Evolutionary conservation across 2,329 filamentous ascomycete species (phyloP).

Genomic region (Trichophyton schoenleinii): DNA sequence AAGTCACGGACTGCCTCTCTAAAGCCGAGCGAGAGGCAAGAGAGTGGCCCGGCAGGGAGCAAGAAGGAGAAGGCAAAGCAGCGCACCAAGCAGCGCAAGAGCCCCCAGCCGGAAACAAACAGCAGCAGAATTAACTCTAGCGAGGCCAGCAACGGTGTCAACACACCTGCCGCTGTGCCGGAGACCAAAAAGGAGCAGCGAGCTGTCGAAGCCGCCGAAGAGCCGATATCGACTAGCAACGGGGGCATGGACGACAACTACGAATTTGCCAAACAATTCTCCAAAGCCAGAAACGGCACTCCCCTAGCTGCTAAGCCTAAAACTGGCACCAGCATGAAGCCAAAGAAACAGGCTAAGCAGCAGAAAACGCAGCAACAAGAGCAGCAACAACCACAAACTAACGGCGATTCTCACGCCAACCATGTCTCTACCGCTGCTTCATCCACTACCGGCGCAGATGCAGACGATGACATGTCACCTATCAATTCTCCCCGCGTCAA

Average conservation of each 20-base stretch:
- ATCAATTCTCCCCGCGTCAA: slow-evolving; percentile 51
- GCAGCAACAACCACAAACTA: background rate
- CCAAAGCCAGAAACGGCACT: slow-evolving; percentile 57
- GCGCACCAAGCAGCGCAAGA: slow-evolving; percentile 23
- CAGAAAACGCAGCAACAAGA: slow-evolving; percentile 9
- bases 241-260: slow-evolving; percentile 43
- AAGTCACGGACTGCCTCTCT: slow-evolving; percentile 20
- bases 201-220: background rate
- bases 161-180: background rate
- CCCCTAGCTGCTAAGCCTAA: slow-evolving; percentile 34
- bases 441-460: slow-evolving; percentile 61
- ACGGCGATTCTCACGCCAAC: background rate
- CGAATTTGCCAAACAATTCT: slow-evolving; percentile 64
- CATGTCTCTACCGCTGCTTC: slow-evolving; percentile 45
- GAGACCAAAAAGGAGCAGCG: background rate
- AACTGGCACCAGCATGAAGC: slow-evolving; percentile 4
- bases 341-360: background rate
- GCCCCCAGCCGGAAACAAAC: slow-evolving; percentile 18
- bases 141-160: background rate
- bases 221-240: background rate
- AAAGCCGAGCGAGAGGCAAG: slow-evolving; percentile 26
- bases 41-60: slow-evolving; percentile 18
- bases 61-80: slow-evolving; percentile 36
- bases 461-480: slow-evolving; percentile 67
- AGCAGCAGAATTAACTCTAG: slow-evolving; percentile 8